phyloP scores from a whole-genome alignment of 2,329 filamentous ascomycete genomes.

The Oidium heveae region DNA sequence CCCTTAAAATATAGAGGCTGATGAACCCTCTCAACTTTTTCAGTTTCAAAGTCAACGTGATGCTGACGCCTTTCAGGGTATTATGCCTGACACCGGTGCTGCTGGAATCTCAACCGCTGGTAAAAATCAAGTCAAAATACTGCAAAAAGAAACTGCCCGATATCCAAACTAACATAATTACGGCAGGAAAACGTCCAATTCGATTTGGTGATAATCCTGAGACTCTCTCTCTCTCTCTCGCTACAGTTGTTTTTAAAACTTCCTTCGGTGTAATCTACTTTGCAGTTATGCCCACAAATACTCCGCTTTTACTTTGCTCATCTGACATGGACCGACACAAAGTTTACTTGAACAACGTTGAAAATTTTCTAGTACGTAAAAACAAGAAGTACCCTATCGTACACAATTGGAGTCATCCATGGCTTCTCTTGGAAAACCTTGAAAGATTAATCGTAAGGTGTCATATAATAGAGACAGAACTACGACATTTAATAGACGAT shows the following conservation, averaged over 20 bases:
- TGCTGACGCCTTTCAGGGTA: not conserved
- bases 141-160: not conserved
- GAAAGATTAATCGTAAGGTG: too few relatives aligned
- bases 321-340: too few relatives aligned
- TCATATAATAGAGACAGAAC: too few relatives aligned
- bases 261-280: not conserved
- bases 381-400: too few relatives aligned
- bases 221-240: not conserved
- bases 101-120: not conserved
- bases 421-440: too few relatives aligned
- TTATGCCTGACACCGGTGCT: not conserved
- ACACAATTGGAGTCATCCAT: too few relatives aligned
- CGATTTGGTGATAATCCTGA: not conserved
- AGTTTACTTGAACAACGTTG: too few relatives aligned
- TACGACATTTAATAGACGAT: too few relatives aligned
- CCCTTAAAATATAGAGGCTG: not conserved
- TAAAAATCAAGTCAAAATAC: not conserved
- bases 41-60: not conserved
- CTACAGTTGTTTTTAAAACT: not conserved
- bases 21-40: not conserved
- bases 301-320: not conserved
- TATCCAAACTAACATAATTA: not conserved
- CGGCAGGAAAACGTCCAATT: not conserved
- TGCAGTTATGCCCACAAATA: not conserved
- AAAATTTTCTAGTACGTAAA: too few relatives aligned